These are phyloP conservation scores for Phaeosphaeria sp. DNA, from an alignment of 2,329 filamentous ascomycete species.

Conservation along the genomic window DNA sequence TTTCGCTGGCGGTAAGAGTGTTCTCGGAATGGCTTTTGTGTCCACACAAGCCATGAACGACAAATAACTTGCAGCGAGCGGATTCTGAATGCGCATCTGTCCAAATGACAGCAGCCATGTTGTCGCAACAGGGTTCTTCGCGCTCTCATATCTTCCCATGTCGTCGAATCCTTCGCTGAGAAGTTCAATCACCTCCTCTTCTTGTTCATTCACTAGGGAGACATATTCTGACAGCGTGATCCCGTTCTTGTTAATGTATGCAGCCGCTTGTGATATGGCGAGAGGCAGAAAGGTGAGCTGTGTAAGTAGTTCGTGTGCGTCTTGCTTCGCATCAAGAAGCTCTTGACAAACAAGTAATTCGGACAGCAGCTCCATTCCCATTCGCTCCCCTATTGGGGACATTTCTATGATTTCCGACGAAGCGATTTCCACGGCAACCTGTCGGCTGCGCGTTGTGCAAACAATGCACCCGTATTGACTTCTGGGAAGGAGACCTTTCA, in stretches of 20 bases:
- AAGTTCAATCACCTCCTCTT: constrained; percentile 41
- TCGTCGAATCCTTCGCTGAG: constrained; percentile 49
- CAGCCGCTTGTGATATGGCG: constrained; percentile 32
- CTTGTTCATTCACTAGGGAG: constrained; percentile 28
- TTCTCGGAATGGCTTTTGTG: neutral
- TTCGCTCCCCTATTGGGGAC: neutral
- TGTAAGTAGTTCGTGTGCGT: neutral
- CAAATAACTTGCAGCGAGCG: constrained; percentile 43
- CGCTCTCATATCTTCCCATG: constrained; percentile 36
- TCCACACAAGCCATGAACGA: constrained; percentile 6
- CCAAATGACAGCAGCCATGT: constrained; percentile 54
- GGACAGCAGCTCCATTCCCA: neutral
- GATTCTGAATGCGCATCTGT: constrained; percentile 24
- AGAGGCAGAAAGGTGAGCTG: constrained; percentile 47
- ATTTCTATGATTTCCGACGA: neutral
- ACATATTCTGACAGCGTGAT: constrained; percentile 40
- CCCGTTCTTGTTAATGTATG: constrained; percentile 45
- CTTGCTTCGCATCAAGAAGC: neutral
- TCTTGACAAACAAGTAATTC: neutral
- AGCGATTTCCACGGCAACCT: neutral
- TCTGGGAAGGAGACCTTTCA: neutral
- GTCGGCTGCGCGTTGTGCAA: neutral
- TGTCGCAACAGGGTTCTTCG: constrained; percentile 24
- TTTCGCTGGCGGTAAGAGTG: neutral
- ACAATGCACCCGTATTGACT: neutral